Percentiles rank a stretch among this genome's conserved stretches.
phyloP scores from a whole-genome alignment of 805 yeast species.

The Hanseniaspora osmophila region DNA sequence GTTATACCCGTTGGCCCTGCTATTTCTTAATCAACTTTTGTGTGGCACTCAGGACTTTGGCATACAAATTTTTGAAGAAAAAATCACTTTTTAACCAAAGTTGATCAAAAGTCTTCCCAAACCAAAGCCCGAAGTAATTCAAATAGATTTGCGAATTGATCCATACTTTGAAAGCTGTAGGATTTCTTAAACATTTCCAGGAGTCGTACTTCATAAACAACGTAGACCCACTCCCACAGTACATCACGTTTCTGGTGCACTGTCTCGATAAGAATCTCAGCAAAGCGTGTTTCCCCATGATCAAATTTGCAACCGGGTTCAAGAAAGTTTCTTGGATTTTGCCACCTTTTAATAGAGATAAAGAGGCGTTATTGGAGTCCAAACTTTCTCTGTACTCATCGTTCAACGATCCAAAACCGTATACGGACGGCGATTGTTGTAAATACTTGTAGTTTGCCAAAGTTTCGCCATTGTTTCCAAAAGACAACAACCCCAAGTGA shows the following conservation, averaged over 20 bases:
- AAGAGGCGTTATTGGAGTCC: background rate
- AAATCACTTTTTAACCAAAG: background rate
- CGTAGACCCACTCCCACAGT: background rate
- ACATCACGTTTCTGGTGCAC: background rate
- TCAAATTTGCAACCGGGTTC: background rate
- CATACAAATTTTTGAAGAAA: background rate
- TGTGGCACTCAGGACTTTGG: background rate
- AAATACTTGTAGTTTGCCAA: conserved; percentile 1
- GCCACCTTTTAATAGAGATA: background rate
- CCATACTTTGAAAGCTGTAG: background rate
- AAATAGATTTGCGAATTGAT: background rate
- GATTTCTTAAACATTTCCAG: background rate
- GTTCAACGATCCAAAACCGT: no score
- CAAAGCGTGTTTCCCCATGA: background rate
- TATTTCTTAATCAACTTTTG: no score
- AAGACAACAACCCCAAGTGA: background rate
- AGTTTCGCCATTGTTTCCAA: background rate
- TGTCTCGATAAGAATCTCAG: background rate
- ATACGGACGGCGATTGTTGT: no score
- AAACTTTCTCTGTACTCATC: background rate
- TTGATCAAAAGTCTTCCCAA: background rate
- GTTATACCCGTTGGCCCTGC: no score
- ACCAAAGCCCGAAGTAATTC: background rate
- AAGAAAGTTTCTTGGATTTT: conserved; percentile 1
- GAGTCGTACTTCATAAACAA: background rate